Percentiles rank a stretch among this genome's conserved stretches.
Conservation (phyloP, 257 asterid genomes). For the Solanum pinnatisectum region DNA sequence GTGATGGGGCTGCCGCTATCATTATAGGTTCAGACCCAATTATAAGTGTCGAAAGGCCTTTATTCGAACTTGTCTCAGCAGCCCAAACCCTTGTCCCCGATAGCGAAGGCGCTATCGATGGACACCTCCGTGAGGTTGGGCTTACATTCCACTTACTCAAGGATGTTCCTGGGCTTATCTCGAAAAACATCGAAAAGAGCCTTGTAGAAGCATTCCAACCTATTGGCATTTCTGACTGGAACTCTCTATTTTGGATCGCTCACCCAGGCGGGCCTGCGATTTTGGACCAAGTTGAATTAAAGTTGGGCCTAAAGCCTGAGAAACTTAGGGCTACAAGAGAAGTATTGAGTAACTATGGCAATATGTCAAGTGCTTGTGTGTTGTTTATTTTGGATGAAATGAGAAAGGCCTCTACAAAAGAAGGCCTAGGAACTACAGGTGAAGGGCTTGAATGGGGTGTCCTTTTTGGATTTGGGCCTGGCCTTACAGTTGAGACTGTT, state of each 20-base stretch:
- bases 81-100: constrained; percentile 55
- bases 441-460: constrained; percentile 77
- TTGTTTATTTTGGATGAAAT: constrained; percentile 55
- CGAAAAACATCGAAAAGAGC: constrained; percentile 35
- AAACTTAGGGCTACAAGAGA: constrained; percentile 39
- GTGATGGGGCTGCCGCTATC: constrained; percentile 55
- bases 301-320: constrained; percentile 35
- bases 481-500: constrained; percentile 65
- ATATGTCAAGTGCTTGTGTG: constrained; percentile 64
- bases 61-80: constrained; percentile 44
- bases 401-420: constrained; percentile 50
- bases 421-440: constrained; percentile 48
- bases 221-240: constrained; percentile 53
- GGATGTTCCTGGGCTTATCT: constrained; percentile 43
- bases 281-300: constrained; percentile 48
- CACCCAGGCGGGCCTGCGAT: constrained; percentile 82
- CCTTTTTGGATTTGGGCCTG: constrained; percentile 69
- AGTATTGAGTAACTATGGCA: constrained; percentile 55
- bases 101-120: constrained; percentile 44
- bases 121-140: constrained; percentile 56
- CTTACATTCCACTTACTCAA: constrained; percentile 39
- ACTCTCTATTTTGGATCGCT: constrained; percentile 52
- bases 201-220: constrained; percentile 48
- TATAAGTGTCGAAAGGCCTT: constrained; percentile 34
- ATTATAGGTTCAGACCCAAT: constrained; percentile 43